These are phyloP conservation scores for Amoebophrya sp. DNA, from an alignment of 169 alveolate species.

Conservation along the genomic window DNA sequence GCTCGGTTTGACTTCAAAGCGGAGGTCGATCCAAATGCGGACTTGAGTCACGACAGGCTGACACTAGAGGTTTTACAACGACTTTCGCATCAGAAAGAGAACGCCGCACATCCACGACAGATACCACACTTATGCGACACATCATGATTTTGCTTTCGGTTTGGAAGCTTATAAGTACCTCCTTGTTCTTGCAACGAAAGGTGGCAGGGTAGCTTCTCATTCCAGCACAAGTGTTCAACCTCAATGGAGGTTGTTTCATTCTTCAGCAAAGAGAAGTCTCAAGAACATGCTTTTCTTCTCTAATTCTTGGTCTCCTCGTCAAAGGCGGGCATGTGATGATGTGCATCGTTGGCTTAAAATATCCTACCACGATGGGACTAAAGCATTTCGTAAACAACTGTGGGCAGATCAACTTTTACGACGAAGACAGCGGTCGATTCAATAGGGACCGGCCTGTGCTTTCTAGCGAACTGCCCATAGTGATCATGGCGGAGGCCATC, in stretches of 20 bases:
- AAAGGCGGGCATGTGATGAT: constrained; percentile 3
- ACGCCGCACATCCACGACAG: background rate
- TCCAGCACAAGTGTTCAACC: too few species aligned
- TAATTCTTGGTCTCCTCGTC: background rate
- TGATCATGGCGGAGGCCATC: background rate
- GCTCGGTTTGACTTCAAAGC: constrained; percentile 1
- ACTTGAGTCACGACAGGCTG: background rate
- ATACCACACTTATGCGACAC: background rate
- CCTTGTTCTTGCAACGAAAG: too few species aligned
- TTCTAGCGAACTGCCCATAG: background rate
- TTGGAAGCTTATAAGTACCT: too few species aligned
- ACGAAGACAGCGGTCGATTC: background rate
- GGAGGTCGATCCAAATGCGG: background rate
- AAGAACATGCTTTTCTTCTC: too few species aligned
- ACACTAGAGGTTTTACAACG: background rate
- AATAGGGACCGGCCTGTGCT: background rate
- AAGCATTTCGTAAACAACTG: background rate
- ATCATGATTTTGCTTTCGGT: background rate
- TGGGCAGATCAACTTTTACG: background rate
- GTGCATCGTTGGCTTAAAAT: background rate
- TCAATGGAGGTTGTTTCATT: too few species aligned
- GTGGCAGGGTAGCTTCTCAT: too few species aligned
- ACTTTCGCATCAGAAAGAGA: background rate
- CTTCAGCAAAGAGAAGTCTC: too few species aligned
- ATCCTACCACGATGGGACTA: background rate